Conservation (phyloP, 441 rosid genomes). For the Capsella rubella region DNA sequence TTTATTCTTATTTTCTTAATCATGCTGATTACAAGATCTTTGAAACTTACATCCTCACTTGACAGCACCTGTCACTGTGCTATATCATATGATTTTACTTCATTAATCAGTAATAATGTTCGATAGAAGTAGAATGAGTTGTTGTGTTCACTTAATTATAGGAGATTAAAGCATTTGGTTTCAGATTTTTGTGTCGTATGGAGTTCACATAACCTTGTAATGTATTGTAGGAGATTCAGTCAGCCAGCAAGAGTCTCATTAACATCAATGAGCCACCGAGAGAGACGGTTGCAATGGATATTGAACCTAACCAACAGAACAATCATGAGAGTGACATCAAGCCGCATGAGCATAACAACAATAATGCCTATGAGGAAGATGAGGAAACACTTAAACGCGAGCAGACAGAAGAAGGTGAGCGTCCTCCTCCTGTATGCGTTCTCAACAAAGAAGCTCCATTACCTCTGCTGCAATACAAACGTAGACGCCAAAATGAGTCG, state of each 20-base stretch:
- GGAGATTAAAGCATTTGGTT: neutral
- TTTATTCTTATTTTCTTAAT: neutral
- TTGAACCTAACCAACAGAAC: conserved; percentile 33
- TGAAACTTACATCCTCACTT: neutral
- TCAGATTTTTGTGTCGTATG: neutral
- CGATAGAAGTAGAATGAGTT: conserved; percentile 7
- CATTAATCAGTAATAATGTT: neutral
- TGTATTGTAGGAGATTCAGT: conserved; percentile 52
- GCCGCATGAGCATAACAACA: conserved; percentile 33
- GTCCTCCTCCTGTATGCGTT: conserved; percentile 58
- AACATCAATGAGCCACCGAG: conserved; percentile 53
- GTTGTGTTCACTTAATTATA: neutral
- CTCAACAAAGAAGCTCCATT: conserved; percentile 70
- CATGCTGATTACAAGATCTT: conserved; percentile 13
- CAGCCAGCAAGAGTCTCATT: conserved; percentile 45
- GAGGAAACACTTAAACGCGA: conserved; percentile 63
- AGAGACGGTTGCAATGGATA: conserved; percentile 47
- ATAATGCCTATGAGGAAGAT: conserved; percentile 11
- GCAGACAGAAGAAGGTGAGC: conserved; percentile 50
- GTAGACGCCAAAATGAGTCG: conserved; percentile 63
- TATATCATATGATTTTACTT: conserved; percentile 14
- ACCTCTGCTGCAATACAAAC: conserved; percentile 77
- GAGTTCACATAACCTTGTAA: conserved; percentile 31
- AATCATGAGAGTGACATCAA: conserved; percentile 45
- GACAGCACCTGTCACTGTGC: conserved; percentile 8